phyloP scores from a whole-genome alignment of 148 eudicot genomes.

The Amaranthus hypochondriacus region DNA sequence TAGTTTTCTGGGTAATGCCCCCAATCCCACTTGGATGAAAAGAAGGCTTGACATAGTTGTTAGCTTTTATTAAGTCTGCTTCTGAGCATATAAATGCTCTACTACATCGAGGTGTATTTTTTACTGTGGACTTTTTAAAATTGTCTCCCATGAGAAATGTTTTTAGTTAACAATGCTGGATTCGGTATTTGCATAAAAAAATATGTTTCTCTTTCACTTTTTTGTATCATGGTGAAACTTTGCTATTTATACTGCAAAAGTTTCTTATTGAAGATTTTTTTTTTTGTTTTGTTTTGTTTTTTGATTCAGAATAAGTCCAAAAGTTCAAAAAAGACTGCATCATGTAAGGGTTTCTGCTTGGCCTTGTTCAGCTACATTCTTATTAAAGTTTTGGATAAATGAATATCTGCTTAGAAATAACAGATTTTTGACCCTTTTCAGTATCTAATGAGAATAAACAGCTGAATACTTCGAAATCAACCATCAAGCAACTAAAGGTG shows the following conservation, averaged over 20 bases:
- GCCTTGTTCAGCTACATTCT: not conserved
- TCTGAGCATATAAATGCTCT: not conserved
- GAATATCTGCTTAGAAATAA: conserved; percentile 18
- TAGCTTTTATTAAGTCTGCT: not conserved
- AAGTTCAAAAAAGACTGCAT: conserved; percentile 15
- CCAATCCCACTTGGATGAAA: too few species aligned
- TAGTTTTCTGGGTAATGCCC: too few species aligned
- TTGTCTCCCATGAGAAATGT: not conserved
- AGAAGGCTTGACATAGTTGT: not conserved
- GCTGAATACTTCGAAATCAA: conserved; percentile 24
- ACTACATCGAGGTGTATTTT: not conserved
- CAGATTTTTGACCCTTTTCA: conserved; percentile 25
- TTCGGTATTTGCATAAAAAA: not conserved
- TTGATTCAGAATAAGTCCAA: conserved; percentile 30
- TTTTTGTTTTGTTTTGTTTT: conserved; percentile 4
- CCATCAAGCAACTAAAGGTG: conserved; percentile 21
- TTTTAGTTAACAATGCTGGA: not conserved
- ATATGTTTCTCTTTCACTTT: not conserved
- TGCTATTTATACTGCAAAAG: not conserved
- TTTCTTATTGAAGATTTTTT: not conserved
- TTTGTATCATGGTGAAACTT: conserved; percentile 2
- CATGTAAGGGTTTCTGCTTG: conserved; percentile 31
- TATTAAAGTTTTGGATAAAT: conserved; percentile 8
- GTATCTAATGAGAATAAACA: conserved; percentile 27
- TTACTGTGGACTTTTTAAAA: not conserved